These are phyloP conservation scores for Neonectria coccinea DNA, from an alignment of 2,329 filamentous ascomycete species.

Conservation along the genomic window DNA sequence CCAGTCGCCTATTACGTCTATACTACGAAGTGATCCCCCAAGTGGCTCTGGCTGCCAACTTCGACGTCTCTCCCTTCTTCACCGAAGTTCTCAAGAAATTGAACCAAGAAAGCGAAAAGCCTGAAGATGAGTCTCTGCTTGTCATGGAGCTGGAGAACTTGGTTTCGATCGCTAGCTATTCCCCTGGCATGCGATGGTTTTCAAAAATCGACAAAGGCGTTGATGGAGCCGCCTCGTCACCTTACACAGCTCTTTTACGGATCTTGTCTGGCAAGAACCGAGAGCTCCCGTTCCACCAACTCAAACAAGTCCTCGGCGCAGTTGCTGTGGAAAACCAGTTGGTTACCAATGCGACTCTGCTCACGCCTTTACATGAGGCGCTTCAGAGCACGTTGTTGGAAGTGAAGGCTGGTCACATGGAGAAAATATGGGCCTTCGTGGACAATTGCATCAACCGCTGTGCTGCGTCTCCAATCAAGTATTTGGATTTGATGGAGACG, in stretches of 20 bases:
- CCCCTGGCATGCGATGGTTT: conserved; percentile 92
- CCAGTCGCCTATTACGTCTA: conserved; percentile 81
- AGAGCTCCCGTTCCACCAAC: conserved; percentile 54
- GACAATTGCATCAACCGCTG: conserved; percentile 86
- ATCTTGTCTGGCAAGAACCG: conserved; percentile 49
- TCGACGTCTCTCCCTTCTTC: conserved; percentile 86
- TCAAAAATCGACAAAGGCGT: conserved; percentile 74
- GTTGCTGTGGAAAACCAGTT: conserved; percentile 75
- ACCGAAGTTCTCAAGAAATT: conserved; percentile 74
- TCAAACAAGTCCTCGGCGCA: conserved; percentile 67
- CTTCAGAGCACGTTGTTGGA: conserved; percentile 42
- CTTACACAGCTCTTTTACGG: conserved; percentile 77
- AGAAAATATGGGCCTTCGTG: conserved; percentile 74
- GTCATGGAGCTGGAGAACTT: conserved; percentile 84
- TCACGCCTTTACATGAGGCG: conserved; percentile 60
- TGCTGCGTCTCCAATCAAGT: conserved; percentile 81
- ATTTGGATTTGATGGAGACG: conserved; percentile 77
- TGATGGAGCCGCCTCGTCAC: conserved; percentile 61
- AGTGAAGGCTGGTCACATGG: conserved; percentile 45
- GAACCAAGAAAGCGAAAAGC: conserved; percentile 64
- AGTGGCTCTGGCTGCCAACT: conserved; percentile 83
- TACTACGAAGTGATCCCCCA: conserved; percentile 88
- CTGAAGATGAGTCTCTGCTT: conserved; percentile 64
- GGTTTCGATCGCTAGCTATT: conserved; percentile 82
- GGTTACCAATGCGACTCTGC: conserved; percentile 63